Evolutionary conservation across 177 flowering plant genomes (phyloP), one percentile per base, ranked within the genome.

Genomic region (Vitis hybrid): DNA sequence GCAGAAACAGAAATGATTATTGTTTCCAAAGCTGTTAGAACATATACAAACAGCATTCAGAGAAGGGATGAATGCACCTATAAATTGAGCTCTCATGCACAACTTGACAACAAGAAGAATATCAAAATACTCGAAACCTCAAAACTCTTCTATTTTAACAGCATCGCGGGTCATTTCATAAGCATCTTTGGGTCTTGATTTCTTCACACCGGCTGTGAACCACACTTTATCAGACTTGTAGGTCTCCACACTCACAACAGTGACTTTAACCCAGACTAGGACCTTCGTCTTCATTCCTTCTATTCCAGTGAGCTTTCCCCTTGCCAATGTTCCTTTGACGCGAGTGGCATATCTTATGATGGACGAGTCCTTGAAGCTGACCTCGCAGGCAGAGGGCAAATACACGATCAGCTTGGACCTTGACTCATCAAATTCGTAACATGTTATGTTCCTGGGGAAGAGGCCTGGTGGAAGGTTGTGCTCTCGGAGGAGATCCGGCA

Each of bases 271-370:
- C 93, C 93, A 89, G 11, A 89, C 83, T 51, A 89, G 67, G 34
- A 85, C 82, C 71, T 85, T 89, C 5, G 91, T 89, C 79, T 89
- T 89, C 91, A 89, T 83, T 61, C 93, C 93, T 68, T 89, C 93
- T 9, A 87, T 73, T 31, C 83, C 81, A 10, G 71, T 74, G 26
- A 89, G 83, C 77, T 87, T 89, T 61, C 93, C 93, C 59, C 86
- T 86, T 60, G 78, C 7, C 53, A 89, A 76, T 26, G 62, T 76
- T n/a, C 72, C 86, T 67, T 85, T 87, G 13, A 89, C 83, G 2
- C 90, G 82, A 67, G 79, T 81, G 7, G 84, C 77, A 55, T 84
- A 89, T 57, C 93, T 75, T 20, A 89, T 12, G 10, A 86, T 77
- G 2, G 90, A 84, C 2, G 87, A 84, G 69, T 89, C 93, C 79